Base-by-base conservation (phyloP, 164 flowering plant genomes). In the Sextonia rubra region DNA sequence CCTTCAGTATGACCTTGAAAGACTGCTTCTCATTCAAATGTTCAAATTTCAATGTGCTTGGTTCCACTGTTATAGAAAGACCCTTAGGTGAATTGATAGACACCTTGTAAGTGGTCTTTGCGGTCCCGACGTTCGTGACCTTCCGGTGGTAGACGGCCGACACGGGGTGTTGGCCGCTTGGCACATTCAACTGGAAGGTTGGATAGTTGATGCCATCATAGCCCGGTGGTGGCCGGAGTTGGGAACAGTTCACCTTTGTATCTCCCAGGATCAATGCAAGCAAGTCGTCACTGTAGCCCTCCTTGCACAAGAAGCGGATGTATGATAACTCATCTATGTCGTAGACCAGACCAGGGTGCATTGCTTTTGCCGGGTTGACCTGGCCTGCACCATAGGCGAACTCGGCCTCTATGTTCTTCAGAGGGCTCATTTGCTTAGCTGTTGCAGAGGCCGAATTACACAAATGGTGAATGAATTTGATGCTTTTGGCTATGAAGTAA, bases 171-270 rank as follows among this genome's bases (percentile, higher is more conserved):
- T 47, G 49, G 0, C 69, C 11, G 0, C 22, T 25, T 2, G 20
- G 20, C n/a, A 86, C 74, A 20, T 83, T 82, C 2, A 66, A n/a
- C 37, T 88, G 88, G 78, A 92, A 85, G 60, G 89, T 79, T 5
- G 97, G 97, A 70, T 92, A 92, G 80, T 92, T 92, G 26, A 92
- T 85, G 18, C 92, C 95, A 49, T 90, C 95, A 20, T 66, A 24
- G 29, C 90, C 90, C 17, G 4, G 70, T 17, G 86, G 2, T 74
- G 79, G 48, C 55, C 71, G 68, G 73, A 64, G 29, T 1, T 84
- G 71, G 80, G 91, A 88, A 37, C 81, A 78, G 2, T 56, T 37
- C 4, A 22, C 66, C 44, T 60, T 74, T 9, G 26, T 25, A 11
- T 71, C 76, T 0, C 92, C 93, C 0, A 73, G 49, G 17, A 92